Conservation (phyloP, 225 moss, liverwort and hornwort species). For the Takakia lepidozioides region DNA sequence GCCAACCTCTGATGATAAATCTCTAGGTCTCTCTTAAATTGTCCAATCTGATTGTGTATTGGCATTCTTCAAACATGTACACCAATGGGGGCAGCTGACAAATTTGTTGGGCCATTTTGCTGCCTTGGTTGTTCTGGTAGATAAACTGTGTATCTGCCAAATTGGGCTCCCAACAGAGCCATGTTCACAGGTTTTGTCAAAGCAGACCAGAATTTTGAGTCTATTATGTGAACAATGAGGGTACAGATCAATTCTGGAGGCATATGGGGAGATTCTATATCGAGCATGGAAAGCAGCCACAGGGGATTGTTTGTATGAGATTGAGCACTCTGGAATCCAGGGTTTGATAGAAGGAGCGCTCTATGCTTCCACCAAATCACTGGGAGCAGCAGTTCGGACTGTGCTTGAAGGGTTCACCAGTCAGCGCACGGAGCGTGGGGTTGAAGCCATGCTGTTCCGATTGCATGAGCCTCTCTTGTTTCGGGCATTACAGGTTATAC, state of each 20-base stretch:
- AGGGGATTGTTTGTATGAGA: constrained; percentile 30
- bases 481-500: constrained; percentile 50
- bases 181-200: no score
- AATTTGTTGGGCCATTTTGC: no score
- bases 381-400: constrained; percentile 35
- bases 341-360: constrained; percentile 42
- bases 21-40: no score
- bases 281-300: constrained; percentile 43
- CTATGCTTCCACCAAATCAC: constrained; percentile 22
- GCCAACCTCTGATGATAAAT: no score
- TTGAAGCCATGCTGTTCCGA: constrained; percentile 56
- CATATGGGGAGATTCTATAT: constrained; percentile 43
- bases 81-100: no score
- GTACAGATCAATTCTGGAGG: constrained; percentile 29
- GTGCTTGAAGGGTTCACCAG: constrained; percentile 32
- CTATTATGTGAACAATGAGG: neutral
- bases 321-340: constrained; percentile 40
- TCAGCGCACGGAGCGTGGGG: constrained; percentile 46
- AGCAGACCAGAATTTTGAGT: no score
- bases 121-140: no score
- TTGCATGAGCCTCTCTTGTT: constrained; percentile 44
- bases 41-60: no score
- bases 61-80: no score
- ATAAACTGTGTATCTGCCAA: no score
- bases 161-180: no score